Conservation (phyloP, 352 stramenopile species). For the Globisporangium alternatum region DNA sequence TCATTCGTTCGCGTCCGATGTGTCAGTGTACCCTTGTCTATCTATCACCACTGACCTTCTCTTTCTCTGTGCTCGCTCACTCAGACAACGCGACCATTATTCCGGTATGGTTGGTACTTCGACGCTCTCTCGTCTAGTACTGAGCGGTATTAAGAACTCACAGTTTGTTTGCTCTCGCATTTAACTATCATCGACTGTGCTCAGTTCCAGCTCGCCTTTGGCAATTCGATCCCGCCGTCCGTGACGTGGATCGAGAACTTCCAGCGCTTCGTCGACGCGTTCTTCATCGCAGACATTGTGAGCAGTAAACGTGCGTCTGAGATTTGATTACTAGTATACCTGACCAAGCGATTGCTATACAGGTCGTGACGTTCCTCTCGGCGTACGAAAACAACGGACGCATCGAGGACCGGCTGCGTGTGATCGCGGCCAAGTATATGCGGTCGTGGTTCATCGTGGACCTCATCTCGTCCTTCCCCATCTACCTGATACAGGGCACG, state of each 20-base stretch:
- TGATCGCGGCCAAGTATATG: slow-evolving; percentile 58
- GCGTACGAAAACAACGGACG: slow-evolving; percentile 58
- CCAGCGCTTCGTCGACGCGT: slow-evolving; percentile 55
- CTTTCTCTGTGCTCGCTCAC: neutral
- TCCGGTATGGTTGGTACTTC: slow-evolving; percentile 24
- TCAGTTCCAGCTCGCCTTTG: slow-evolving; percentile 76
- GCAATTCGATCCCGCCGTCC: slow-evolving; percentile 18
- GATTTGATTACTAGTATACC: neutral
- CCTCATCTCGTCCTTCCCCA: slow-evolving; percentile 70
- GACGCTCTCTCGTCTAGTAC: neutral
- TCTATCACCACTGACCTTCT: neutral
- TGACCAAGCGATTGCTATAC: neutral
- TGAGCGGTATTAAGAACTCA: neutral
- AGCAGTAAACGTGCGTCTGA: slow-evolving; percentile 5
- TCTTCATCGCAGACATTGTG: slow-evolving; percentile 79
- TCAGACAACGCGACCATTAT: slow-evolving; percentile 78
- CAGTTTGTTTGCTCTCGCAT: neutral
- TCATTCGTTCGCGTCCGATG: neutral
- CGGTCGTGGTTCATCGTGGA: slow-evolving; percentile 75
- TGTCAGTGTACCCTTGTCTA: too few species aligned
- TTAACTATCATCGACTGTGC: neutral
- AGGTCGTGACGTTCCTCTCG: slow-evolving; percentile 74
- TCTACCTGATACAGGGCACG: slow-evolving; percentile 60
- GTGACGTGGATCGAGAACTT: slow-evolving; percentile 40
- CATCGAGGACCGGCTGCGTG: slow-evolving; percentile 42